Evolutionary conservation across 768 basidiomycete genomes (phyloP).

Genomic region (Brasilioporus rufonigricans): DNA sequence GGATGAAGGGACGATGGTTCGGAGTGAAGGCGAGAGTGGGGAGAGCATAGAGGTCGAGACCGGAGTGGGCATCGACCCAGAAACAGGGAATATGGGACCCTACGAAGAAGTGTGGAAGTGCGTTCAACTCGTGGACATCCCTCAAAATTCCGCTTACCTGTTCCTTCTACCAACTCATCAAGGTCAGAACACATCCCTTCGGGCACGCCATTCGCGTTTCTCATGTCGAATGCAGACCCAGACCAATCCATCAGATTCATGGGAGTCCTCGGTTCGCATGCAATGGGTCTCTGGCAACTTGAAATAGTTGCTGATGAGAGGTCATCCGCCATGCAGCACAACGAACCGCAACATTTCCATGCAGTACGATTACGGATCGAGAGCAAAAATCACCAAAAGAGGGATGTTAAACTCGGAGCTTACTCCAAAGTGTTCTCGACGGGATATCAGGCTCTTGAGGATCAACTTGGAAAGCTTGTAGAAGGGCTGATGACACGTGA

Average conservation of each 20-base stretch:
- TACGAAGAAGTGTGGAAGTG: slow-evolving; percentile 26
- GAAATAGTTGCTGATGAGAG: background rate
- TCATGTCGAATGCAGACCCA: slow-evolving; percentile 9
- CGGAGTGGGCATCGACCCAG: slow-evolving; percentile 10
- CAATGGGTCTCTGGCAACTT: slow-evolving; percentile 12
- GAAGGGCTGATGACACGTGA: background rate
- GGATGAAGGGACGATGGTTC: slow-evolving; percentile 13
- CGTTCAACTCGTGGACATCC: background rate
- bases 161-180: background rate
- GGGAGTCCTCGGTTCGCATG: slow-evolving; percentile 18
- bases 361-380: slow-evolving; percentile 6
- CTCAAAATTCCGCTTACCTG: background rate
- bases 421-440: slow-evolving; percentile 11
- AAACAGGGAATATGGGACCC: slow-evolving; percentile 11
- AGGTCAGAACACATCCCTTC: slow-evolving; percentile 9
- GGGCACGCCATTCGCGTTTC: slow-evolving; percentile 16
- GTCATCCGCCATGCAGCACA: background rate
- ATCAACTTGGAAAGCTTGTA: slow-evolving; percentile 3
- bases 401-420: background rate
- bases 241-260: slow-evolving; percentile 16
- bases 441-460: slow-evolving; percentile 8
- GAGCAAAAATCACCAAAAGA: background rate
- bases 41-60: slow-evolving; percentile 16
- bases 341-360: background rate
- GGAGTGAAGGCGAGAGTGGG: background rate